These are phyloP conservation scores for Fusarium sp. DNA, from an alignment of 2,329 filamentous ascomycete genomes.

Conservation along the genomic window DNA sequence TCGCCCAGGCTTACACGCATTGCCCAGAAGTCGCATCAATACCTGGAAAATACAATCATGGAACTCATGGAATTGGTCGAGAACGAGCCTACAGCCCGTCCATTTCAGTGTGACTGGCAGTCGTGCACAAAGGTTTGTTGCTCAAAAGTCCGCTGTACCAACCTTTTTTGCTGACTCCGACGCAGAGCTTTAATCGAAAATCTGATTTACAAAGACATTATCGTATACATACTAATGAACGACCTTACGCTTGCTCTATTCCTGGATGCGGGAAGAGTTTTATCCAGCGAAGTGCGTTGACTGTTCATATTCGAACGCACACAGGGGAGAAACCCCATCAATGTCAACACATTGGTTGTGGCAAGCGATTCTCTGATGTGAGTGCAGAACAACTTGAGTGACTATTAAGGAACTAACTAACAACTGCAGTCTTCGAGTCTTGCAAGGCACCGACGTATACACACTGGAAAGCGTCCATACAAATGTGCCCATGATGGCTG, in stretches of 20 bases:
- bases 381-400: conserved; percentile 47
- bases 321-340: conserved; percentile 79
- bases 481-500: conserved; percentile 72
- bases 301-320: conserved; percentile 77
- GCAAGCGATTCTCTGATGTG: conserved; percentile 78
- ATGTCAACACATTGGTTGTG: conserved; percentile 73
- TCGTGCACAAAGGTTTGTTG: conserved; percentile 69
- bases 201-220: conserved; percentile 78
- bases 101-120: conserved; percentile 74
- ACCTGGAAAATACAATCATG: conserved; percentile 53
- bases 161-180: conserved; percentile 22
- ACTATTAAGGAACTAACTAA: conserved; percentile 17
- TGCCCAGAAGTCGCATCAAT: background rate
- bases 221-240: conserved; percentile 78
- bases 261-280: conserved; percentile 76
- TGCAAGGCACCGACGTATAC: conserved; percentile 73
- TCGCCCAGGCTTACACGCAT: conserved; percentile 4
- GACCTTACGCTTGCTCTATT: conserved; percentile 72
- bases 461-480: conserved; percentile 75
- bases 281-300: conserved; percentile 77
- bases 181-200: conserved; percentile 77
- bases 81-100: conserved; percentile 71
- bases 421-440: conserved; percentile 70
- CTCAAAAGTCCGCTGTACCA: background rate
- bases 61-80: conserved; percentile 75